Evolutionary conservation across 768 basidiomycete genomes (phyloP).

Genomic region (Mycena olivaceomarginata): DNA sequence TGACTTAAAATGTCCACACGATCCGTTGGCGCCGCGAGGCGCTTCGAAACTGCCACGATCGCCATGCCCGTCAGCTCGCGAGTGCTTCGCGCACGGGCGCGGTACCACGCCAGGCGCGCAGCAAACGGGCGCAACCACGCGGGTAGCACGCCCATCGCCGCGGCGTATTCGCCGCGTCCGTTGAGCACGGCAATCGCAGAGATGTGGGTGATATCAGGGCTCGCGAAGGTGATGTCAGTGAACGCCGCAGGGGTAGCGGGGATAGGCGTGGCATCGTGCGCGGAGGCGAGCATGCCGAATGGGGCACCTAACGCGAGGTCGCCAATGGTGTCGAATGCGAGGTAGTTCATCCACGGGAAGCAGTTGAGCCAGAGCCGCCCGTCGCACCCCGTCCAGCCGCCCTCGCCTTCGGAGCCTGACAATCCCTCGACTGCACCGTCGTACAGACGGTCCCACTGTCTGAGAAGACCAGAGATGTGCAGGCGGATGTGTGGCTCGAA

Average conservation of each 20-base stretch:
- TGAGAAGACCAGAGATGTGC: conserved; percentile 75
- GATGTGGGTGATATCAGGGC: conserved; percentile 73
- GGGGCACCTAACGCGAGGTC: conserved; percentile 92
- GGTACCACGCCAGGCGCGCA: conserved; percentile 77
- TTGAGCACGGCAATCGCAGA: conserved; percentile 93
- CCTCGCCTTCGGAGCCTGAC: conserved; percentile 77
- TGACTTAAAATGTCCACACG: conserved; percentile 89
- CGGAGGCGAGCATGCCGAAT: conserved; percentile 91
- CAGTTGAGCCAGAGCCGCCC: conserved; percentile 85
- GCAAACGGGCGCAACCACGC: conserved; percentile 81
- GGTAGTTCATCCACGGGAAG: conserved; percentile 82
- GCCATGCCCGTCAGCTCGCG: conserved; percentile 87
- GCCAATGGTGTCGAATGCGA: conserved; percentile 85
- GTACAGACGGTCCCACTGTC: conserved; percentile 86
- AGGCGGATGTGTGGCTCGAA: conserved; percentile 88
- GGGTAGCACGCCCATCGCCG: conserved; percentile 88
- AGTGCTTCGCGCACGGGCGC: conserved; percentile 78
- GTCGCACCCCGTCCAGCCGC: conserved; percentile 75
- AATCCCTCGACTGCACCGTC: conserved; percentile 71
- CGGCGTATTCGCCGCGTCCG: conserved; percentile 90
- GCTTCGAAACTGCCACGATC: conserved; percentile 85
- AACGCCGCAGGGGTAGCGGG: conserved; percentile 73
- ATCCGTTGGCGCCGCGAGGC: conserved; percentile 81
- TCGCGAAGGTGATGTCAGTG: conserved; percentile 65
- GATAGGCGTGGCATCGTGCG: conserved; percentile 83